Evolutionary conservation across 352 stramenopile genomes (phyloP), one percentile per base, ranked within the genome.

Genomic region (Phytophthora europaea): DNA sequence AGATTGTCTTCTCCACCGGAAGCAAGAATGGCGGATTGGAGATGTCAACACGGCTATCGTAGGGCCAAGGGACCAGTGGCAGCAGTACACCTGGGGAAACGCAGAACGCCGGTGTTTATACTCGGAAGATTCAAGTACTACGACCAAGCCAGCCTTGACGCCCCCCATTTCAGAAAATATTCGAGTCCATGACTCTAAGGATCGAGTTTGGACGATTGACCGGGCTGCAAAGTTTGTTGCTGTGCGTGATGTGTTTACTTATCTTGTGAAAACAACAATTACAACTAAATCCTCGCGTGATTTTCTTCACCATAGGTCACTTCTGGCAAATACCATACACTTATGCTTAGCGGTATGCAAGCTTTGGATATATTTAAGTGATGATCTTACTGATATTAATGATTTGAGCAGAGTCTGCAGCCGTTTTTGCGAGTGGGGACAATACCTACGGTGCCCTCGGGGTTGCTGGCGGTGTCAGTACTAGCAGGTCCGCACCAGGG

Each of bases 21-120:
- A 89, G 59, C 84, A 95, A 40, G 87, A 94, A 56, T 94, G 88
- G 87, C 78, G 88, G 57, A 85, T 95, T 43, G 85, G 85, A 50
- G 84, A 94, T 65, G 67, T 92, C 31, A 93, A 95, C 63, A 43
- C 77, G 22, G 65, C 70, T 23, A 82, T 95, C 54, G 81, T 90
- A 13, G 88, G 87, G 6, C 87, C 87, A 22, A 73, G 87, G 61
- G 85, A 94, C 53, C 75, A 88, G 36, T 93, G 87, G 84, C 70
- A 75, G 26, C 83, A 93, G 58, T 91, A 85, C 53, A 73, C 74
- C 1, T 94, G 88, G 87, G 85, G 85, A 2, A 85, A 87, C 69
- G 55, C 79, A 13, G 85, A 94, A 57, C 82, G 86, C 1, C 67
- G 70, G 8, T 77, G 78, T n/a, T 56, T 95, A 3, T 81, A 78